Evolutionary conservation across 768 basidiomycete species (phyloP).

Genomic region (Crepidotus variabilis): DNA sequence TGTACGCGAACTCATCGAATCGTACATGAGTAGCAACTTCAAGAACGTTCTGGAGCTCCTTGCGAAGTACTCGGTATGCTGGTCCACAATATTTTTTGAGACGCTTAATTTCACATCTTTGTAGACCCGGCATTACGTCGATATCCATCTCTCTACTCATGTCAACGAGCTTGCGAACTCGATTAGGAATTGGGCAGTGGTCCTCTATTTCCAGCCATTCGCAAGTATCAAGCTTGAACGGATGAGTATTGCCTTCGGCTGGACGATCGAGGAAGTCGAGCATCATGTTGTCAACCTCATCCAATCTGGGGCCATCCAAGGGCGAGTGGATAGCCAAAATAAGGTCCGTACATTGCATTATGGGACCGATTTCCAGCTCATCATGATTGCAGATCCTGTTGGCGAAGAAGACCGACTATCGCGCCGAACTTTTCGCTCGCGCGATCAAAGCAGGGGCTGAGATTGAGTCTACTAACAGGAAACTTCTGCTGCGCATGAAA

Average conservation of each 20-base stretch:
- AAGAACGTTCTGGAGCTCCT: constrained; percentile 77
- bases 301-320: constrained; percentile 72
- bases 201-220: constrained; percentile 91
- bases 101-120: background rate
- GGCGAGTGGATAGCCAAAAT: constrained; percentile 85
- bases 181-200: constrained; percentile 75
- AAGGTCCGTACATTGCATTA: constrained; percentile 45
- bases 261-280: constrained; percentile 69
- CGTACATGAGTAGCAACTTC: constrained; percentile 86
- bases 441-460: constrained; percentile 72
- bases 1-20: constrained; percentile 78
- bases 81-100: background rate
- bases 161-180: constrained; percentile 58
- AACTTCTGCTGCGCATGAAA: constrained; percentile 77
- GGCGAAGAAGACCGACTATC: constrained; percentile 75
- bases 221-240: constrained; percentile 77
- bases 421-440: constrained; percentile 70
- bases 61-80: constrained; percentile 61
- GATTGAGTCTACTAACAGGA: constrained; percentile 71
- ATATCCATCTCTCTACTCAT: constrained; percentile 74
- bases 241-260: constrained; percentile 87
- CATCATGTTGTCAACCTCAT: constrained; percentile 75
- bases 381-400: constrained; percentile 56
- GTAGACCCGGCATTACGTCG: constrained; percentile 76
- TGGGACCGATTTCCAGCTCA: constrained; percentile 1